A percentile compares a stretch with the other conserved stretches of the same genome.
These are phyloP conservation scores for Lotmaria passim DNA, from an alignment of 208 protist species.

Conservation along the genomic window DNA sequence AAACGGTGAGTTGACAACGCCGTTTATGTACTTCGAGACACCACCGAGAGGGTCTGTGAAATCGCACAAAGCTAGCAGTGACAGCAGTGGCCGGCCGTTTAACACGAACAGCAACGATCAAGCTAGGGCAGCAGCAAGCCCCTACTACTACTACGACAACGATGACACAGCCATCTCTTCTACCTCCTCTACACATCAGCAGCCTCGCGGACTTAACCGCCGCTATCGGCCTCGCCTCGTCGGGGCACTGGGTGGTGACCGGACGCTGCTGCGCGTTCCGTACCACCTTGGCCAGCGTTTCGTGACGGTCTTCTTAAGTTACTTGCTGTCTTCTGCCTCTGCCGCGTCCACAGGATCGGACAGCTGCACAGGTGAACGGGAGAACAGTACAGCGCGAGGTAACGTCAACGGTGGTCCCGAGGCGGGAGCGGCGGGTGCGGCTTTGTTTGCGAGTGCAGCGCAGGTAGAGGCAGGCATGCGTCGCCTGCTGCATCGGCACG, in stretches of 20 bases:
- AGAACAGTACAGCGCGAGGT: too few relatives aligned
- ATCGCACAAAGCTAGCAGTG: too few relatives aligned
- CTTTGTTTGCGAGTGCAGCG: background rate
- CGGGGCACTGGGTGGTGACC: slow-evolving; percentile 30
- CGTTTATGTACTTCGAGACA: slow-evolving; percentile 19
- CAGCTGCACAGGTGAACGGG: background rate
- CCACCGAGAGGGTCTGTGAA: too few relatives aligned
- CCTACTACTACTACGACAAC: background rate
- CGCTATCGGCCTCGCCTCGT: slow-evolving; percentile 17
- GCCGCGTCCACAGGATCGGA: background rate
- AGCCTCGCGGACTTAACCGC: background rate
- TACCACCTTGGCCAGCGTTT: slow-evolving; percentile 62
- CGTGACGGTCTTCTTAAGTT: slow-evolving; percentile 17
- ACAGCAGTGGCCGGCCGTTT: too few relatives aligned
- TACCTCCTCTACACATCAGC: background rate
- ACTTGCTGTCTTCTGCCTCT: slow-evolving; percentile 16
- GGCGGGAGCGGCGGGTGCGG: background rate
- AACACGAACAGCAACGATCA: too few relatives aligned
- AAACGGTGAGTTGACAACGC: too few relatives aligned
- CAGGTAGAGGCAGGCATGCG: background rate
- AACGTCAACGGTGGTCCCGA: too few relatives aligned
- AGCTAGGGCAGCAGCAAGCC: background rate
- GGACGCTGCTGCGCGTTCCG: slow-evolving; percentile 48
- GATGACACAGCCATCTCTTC: background rate
- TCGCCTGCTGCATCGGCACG: background rate